These are phyloP conservation scores for Fusarium sp. DNA, from an alignment of 2,329 filamentous ascomycete genomes.

Conservation along the genomic window DNA sequence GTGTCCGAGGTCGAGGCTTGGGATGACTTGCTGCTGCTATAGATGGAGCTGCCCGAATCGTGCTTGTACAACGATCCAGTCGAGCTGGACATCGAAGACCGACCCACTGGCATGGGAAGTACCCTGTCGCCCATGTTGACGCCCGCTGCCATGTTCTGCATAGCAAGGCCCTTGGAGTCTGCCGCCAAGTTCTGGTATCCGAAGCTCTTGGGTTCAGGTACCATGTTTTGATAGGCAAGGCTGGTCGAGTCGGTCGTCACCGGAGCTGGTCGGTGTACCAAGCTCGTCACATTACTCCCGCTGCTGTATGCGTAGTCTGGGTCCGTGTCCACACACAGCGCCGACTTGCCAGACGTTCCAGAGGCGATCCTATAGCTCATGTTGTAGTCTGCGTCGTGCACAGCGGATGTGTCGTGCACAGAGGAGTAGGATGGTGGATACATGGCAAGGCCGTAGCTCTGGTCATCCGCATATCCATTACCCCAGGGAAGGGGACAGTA, in stretches of 20 bases:
- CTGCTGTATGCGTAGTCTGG: conserved; percentile 43
- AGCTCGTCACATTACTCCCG: conserved; percentile 21
- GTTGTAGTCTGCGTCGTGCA: conserved; percentile 43
- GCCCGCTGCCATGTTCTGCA: conserved; percentile 35
- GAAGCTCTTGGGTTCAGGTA: conserved; percentile 19
- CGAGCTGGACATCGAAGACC: conserved; percentile 34
- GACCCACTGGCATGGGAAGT: conserved; percentile 34
- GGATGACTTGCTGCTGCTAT: conserved; percentile 38
- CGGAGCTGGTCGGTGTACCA: conserved; percentile 26
- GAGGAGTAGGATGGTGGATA: conserved; percentile 38
- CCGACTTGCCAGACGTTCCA: conserved; percentile 33
- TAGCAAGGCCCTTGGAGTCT: conserved; percentile 35
- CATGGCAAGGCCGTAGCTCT: conserved; percentile 41
- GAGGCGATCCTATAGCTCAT: conserved; percentile 45
- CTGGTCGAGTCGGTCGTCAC: conserved; percentile 13
- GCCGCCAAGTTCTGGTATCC: conserved; percentile 5
- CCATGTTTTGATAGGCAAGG: conserved; percentile 9
- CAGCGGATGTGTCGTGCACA: conserved; percentile 35
- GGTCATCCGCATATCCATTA: conserved; percentile 44
- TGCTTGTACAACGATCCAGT: conserved; percentile 42
- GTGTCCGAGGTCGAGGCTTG: conserved; percentile 32
- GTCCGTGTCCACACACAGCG: conserved; percentile 46
- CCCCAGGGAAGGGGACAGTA: conserved; percentile 45
- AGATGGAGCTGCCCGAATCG: conserved; percentile 43
- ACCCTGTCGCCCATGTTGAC: conserved; percentile 36